Percentiles rank a stretch among this genome's conserved stretches.
Evolutionary conservation across 192 early-diverging fungal species (phyloP).

Genomic region (Podila horticola): DNA sequence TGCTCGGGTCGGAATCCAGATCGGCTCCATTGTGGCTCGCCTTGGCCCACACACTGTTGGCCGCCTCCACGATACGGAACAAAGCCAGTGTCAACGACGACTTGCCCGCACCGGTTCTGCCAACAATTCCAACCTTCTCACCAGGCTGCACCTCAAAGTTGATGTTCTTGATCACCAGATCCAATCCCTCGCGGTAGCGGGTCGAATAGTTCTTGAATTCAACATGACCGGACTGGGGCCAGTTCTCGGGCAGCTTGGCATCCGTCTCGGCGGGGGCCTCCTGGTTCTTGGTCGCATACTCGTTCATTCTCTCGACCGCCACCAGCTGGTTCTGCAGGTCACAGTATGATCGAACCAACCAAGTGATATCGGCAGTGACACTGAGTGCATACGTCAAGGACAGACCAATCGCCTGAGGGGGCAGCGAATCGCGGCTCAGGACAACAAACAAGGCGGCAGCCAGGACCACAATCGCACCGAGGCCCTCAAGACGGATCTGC

Average conservation of each 20-base stretch:
- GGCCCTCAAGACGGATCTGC: constrained; percentile 79
- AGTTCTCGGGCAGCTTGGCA: constrained; percentile 68
- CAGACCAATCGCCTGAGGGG: constrained; percentile 76
- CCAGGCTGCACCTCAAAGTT: constrained; percentile 30
- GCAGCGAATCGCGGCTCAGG: constrained; percentile 63
- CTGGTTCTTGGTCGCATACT: constrained; percentile 80
- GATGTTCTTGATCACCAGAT: constrained; percentile 77
- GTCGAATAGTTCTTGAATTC: constrained; percentile 82
- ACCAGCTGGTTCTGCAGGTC: constrained; percentile 83
- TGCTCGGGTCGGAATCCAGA: constrained; percentile 15
- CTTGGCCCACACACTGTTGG: constrained; percentile 57
- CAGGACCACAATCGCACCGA: constrained; percentile 84
- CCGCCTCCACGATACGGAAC: constrained; percentile 59
- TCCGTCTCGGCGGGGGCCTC: constrained; percentile 83
- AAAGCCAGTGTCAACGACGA: constrained; percentile 62
- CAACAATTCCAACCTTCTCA: constrained; percentile 85
- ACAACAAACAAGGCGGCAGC: constrained; percentile 81
- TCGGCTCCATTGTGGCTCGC: constrained; percentile 27
- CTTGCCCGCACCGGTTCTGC: constrained; percentile 62
- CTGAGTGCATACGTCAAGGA: constrained; percentile 74
- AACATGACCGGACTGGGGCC: constrained; percentile 82
- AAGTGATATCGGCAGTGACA: constrained; percentile 85
- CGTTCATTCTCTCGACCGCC: constrained; percentile 81
- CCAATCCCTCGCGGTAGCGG: constrained; percentile 82
- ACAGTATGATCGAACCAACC: constrained; percentile 86